Percentiles rank a stretch among this genome's conserved stretches.
These are phyloP conservation scores for Fusarium staphyleae DNA, from an alignment of 2,329 filamentous ascomycete genomes.

Conservation along the genomic window DNA sequence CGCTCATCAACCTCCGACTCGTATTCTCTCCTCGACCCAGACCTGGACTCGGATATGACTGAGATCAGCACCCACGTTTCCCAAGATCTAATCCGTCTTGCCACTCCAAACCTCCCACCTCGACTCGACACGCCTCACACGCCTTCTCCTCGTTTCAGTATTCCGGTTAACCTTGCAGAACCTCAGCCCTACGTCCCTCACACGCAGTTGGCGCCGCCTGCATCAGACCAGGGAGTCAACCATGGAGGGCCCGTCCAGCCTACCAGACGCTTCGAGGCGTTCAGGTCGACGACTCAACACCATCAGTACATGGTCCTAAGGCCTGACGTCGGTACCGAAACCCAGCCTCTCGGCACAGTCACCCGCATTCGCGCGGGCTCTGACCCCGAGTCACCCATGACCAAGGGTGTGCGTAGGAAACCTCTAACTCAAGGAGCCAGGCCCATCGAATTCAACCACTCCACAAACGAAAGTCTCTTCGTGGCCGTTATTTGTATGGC, in stretches of 20 bases:
- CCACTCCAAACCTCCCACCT: slow-evolving; percentile 37
- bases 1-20: slow-evolving; percentile 18
- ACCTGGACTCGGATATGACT: slow-evolving; percentile 19
- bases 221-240: slow-evolving; percentile 22
- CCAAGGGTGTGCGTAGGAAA: slow-evolving; percentile 33
- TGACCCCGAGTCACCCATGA: slow-evolving; percentile 21
- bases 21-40: slow-evolving; percentile 29
- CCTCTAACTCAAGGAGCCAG: slow-evolving; percentile 35
- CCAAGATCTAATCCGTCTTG: slow-evolving; percentile 37
- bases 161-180: slow-evolving; percentile 19
- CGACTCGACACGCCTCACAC: slow-evolving; percentile 38
- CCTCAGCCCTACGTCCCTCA: slow-evolving; percentile 1
- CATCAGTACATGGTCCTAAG: slow-evolving; percentile 36
- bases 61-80: slow-evolving; percentile 13
- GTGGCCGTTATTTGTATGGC: slow-evolving; percentile 39
- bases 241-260: slow-evolving; percentile 38
- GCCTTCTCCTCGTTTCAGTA: slow-evolving; percentile 17
- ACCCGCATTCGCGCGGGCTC: slow-evolving; percentile 34
- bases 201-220: background rate
- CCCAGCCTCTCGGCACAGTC: slow-evolving; percentile 26
- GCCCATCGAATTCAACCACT: slow-evolving; percentile 37
- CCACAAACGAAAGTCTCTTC: slow-evolving; percentile 38
- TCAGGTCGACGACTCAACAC: slow-evolving; percentile 28
- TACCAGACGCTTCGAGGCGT: slow-evolving; percentile 36
- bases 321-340: slow-evolving; percentile 28